Evolutionary conservation across 257 asterid species (phyloP).

Genomic region (Lantana camara): DNA sequence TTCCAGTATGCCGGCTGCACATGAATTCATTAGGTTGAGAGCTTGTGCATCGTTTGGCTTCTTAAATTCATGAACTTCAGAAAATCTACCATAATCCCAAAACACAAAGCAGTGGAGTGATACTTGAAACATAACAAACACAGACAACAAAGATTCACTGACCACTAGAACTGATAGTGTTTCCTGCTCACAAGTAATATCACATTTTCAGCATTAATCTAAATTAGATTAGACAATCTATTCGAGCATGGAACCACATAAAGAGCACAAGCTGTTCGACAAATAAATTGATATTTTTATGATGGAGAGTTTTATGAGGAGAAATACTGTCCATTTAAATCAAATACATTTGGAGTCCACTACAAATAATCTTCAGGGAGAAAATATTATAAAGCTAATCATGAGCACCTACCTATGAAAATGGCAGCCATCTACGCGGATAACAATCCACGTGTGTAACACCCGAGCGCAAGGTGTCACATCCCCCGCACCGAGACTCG

Average conservation of each 20-base stretch:
- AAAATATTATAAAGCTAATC: neutral
- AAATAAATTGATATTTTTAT: too few species aligned
- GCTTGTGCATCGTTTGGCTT: conserved; percentile 90
- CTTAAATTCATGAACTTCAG: conserved; percentile 76
- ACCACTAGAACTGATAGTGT: too few species aligned
- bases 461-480: too few species aligned
- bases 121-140: neutral
- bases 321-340: neutral
- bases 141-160: too few species aligned
- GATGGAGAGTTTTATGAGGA: too few species aligned
- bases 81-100: conserved; percentile 52
- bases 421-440: conserved; percentile 92
- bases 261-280: too few species aligned
- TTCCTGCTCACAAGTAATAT: too few species aligned
- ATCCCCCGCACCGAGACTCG: too few species aligned
- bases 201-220: too few species aligned
- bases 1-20: conserved; percentile 70
- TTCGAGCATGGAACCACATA: too few species aligned
- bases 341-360: neutral
- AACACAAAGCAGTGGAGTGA: neutral
- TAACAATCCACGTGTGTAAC: conserved; percentile 75
- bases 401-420: conserved; percentile 68
- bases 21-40: conserved; percentile 81
- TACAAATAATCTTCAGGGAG: neutral
- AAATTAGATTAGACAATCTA: too few species aligned